phyloP scores from a whole-genome alignment of 257 asterid genomes.

The Capsicum rhomboideum region DNA sequence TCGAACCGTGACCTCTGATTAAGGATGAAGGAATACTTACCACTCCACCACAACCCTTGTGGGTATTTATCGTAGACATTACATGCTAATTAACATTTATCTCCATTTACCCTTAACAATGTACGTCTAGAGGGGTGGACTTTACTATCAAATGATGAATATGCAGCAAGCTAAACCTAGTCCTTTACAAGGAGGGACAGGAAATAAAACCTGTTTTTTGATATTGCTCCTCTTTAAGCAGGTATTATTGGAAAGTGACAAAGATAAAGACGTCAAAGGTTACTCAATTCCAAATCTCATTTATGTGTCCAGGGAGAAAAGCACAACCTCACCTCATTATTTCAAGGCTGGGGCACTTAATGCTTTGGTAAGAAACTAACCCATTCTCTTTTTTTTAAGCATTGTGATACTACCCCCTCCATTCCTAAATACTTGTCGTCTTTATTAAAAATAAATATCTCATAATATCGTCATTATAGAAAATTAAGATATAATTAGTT shows the following conservation, averaged over 20 bases:
- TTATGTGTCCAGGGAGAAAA: constrained; percentile 23
- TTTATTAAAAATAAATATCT: no score
- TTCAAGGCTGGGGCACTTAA: constrained; percentile 36
- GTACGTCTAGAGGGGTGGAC: no score
- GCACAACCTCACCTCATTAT: constrained; percentile 19
- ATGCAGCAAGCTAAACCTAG: background rate
- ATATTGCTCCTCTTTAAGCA: background rate
- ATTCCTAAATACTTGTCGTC: no score
- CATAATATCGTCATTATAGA: no score
- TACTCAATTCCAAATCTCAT: constrained; percentile 17
- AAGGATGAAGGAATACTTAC: no score
- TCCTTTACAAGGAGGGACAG: background rate
- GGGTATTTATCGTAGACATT: no score
- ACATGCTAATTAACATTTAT: no score
- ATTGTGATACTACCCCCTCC: background rate
- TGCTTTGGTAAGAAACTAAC: constrained; percentile 16
- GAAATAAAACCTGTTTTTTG: background rate
- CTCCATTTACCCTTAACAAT: no score
- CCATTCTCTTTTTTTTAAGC: no score
- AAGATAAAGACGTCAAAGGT: background rate
- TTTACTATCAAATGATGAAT: background rate
- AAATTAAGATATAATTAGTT: no score
- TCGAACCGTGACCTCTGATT: no score
- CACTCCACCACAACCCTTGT: no score
- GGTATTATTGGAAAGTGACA: constrained; percentile 20